These are phyloP conservation scores for Pelargonium cotyledonis DNA, from an alignment of 441 rosid species.

Conservation along the genomic window DNA sequence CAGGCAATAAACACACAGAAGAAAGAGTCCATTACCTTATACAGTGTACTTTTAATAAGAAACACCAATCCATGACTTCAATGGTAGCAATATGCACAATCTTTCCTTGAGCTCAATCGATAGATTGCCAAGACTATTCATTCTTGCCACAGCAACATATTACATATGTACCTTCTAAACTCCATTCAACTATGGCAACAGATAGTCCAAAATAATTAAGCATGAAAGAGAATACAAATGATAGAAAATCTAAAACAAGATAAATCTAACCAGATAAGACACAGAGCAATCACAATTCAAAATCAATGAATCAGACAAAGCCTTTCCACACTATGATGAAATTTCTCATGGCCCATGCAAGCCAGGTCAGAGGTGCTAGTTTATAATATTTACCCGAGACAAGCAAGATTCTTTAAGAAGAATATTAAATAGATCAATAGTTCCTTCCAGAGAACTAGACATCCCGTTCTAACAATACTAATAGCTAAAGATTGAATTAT, in stretches of 20 bases:
- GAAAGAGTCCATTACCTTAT: conserved; percentile 44
- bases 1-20: background rate
- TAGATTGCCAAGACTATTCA: conserved; percentile 40
- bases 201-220: conserved; percentile 11
- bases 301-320: background rate
- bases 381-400: background rate
- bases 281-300: background rate
- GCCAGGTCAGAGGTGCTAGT: background rate
- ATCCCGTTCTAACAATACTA: too few relatives aligned
- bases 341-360: background rate
- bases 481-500: too few relatives aligned
- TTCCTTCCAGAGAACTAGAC: too few relatives aligned
- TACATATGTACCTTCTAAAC: conserved; percentile 63
- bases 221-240: background rate
- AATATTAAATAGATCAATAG: background rate
- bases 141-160: conserved; percentile 61
- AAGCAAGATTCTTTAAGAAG: background rate
- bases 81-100: conserved; percentile 40
- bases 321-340: background rate
- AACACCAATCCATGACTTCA: conserved; percentile 49
- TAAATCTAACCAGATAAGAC: background rate
- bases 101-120: conserved; percentile 65
- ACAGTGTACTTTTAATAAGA: conserved; percentile 32
- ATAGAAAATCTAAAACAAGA: background rate
- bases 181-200: conserved; percentile 66